Base-by-base conservation (phyloP, 73 alveolate species). In the Paramecium biaurelia region DNA sequence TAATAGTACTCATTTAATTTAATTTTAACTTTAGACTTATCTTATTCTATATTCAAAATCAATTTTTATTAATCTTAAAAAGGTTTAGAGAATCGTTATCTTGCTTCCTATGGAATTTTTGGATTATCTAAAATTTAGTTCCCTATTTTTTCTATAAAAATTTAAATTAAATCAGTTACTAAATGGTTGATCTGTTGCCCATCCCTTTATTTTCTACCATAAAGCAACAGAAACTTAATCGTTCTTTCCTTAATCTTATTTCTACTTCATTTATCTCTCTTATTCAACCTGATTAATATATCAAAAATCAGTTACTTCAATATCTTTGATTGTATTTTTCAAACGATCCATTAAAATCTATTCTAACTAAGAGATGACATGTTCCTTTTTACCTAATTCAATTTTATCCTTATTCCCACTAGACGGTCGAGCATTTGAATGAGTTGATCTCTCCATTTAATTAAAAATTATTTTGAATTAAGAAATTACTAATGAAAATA, bases 171-270 rank as follows among this genome's bases (percentile, higher is more conserved):
- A 42, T 21, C 30, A 41, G 68, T 74, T 79, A 79, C 90, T 79
- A 79, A 79, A 79, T 79, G 90, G 7, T 30, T 21, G 8, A 0
- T 47, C 90, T 4, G 70, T 41, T 10, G 90, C 57, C 89, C 89
- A 76, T 41, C 47, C 67, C 28, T 37, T 76, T 4, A 76, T 37
- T 76, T 76, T 41, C 3, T 0, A 34, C 43, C 42, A 24, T 18
- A 79, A 30, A 1, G 47, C 20, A 1, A 24, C 56, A 18, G 90
- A 53, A 23, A 45, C 47, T 79, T 79, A 41, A 79, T 79, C 74
- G 10, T 79, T 63, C 43, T 79, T 79, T 35, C 42, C 42, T 43
- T 41, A 15, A 79, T 41, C 74, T 41, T 79, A 45, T 23, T 79
- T 79, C 20, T 45, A 30, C 37, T 79, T 79, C 14, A 30, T 37